Conservation (phyloP, 768 basidiomycete genomes). For the Boletus subcaerulescens region DNA sequence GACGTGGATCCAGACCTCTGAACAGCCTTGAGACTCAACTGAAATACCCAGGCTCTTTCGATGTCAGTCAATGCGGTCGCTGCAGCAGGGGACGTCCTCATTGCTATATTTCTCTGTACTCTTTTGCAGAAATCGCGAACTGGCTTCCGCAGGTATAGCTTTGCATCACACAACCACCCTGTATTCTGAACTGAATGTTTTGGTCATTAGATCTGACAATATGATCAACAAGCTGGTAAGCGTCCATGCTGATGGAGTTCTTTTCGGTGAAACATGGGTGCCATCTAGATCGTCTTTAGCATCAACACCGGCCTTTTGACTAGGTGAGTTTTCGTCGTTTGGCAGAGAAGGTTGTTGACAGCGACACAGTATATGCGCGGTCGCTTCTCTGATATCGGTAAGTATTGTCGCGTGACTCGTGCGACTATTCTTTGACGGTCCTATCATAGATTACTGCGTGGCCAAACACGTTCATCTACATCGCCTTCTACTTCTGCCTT, state of each 20-base stretch:
- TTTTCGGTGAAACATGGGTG: background rate
- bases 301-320: constrained; percentile 42
- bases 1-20: background rate
- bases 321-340: constrained; percentile 9
- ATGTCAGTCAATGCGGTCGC: constrained; percentile 57
- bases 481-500: constrained; percentile 62
- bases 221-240: constrained; percentile 49
- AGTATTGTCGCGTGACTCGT: background rate
- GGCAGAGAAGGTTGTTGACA: background rate
- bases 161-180: background rate
- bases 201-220: constrained; percentile 39
- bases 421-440: background rate
- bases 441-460: constrained; percentile 46
- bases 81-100: constrained; percentile 49
- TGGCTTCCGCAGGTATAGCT: constrained; percentile 44
- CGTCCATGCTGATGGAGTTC: background rate
- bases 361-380: constrained; percentile 44
- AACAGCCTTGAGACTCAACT: background rate
- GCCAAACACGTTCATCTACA: constrained; percentile 55
- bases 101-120: constrained; percentile 45
- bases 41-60: constrained; percentile 34
- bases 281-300: constrained; percentile 46
- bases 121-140: constrained; percentile 50
- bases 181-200: background rate
- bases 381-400: constrained; percentile 58